A percentile compares a stretch with the other conserved stretches of the same genome.
Conservation (phyloP, 805 yeast species). For the Saturnispora sanitii region DNA sequence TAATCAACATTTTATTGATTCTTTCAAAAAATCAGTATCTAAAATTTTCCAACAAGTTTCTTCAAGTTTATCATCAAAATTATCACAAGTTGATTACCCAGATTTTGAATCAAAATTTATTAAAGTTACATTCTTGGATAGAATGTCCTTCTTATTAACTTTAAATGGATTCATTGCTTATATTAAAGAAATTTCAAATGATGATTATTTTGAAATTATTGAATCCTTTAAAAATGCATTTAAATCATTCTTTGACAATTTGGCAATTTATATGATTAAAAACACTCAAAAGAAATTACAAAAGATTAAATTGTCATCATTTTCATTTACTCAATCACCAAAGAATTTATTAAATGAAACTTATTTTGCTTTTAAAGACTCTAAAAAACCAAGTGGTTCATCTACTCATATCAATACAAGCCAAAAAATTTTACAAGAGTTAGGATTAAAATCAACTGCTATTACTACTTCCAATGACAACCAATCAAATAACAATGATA, state of each 20-base stretch:
- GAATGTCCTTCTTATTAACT: conserved; percentile 32
- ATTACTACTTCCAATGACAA: not conserved
- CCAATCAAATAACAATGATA: not conserved
- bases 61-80: conserved; percentile 24
- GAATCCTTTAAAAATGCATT: conserved; percentile 29
- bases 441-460: conserved; percentile 14
- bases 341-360: conserved; percentile 15
- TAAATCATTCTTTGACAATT: conserved; percentile 20
- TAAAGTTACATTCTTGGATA: conserved; percentile 15
- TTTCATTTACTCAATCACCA: conserved; percentile 19
- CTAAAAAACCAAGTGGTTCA: conserved; percentile 7
- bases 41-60: conserved; percentile 22
- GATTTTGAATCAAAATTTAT: conserved; percentile 12
- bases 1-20: conserved; percentile 37
- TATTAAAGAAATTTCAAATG: conserved; percentile 45
- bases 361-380: conserved; percentile 9
- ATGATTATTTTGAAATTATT: conserved; percentile 36
- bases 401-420: conserved; percentile 6
- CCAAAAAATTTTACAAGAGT: conserved; percentile 19
- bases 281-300: conserved; percentile 12
- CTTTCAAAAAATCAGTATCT: conserved; percentile 29
- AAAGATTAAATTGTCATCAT: conserved; percentile 1
- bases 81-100: conserved; percentile 13
- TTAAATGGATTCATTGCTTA: conserved; percentile 44
- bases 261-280: conserved; percentile 17